Conservation (phyloP, 2,329 filamentous ascomycete species). For the Arthrobotrys pseudoclavata region DNA sequence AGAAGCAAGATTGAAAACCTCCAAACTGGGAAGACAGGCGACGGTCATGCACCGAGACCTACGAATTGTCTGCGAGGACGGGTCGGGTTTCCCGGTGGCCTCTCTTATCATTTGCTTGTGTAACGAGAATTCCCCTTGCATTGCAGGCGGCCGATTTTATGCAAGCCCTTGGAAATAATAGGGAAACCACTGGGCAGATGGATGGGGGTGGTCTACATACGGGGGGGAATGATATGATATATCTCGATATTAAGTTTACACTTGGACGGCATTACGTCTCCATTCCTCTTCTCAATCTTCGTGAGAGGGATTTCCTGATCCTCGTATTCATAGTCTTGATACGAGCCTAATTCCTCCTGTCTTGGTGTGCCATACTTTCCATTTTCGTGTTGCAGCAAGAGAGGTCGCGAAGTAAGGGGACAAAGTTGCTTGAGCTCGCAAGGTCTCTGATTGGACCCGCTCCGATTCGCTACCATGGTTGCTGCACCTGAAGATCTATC, state of each 20-base stretch:
- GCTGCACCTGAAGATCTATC: constrained; percentile 28
- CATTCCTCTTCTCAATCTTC: background rate
- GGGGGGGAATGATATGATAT: constrained; percentile 7
- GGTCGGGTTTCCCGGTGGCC: constrained; percentile 46
- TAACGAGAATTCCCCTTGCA: constrained; percentile 44
- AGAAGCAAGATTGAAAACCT: constrained; percentile 18
- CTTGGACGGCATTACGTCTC: background rate
- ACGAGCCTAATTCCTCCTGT: background rate
- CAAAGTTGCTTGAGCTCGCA: constrained; percentile 5
- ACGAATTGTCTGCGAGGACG: constrained; percentile 12
- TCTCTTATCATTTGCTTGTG: constrained; percentile 31
- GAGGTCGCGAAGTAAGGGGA: constrained; percentile 19
- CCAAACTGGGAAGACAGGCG: constrained; percentile 19
- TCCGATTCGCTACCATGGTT: constrained; percentile 5
- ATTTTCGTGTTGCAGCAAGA: constrained; percentile 50
- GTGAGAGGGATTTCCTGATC: background rate
- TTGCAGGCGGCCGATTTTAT: constrained; percentile 33
- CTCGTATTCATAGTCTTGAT: constrained; percentile 4
- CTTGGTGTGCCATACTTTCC: constrained; percentile 22
- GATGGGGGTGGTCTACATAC: background rate
- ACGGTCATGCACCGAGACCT: constrained; percentile 28
- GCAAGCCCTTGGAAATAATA: background rate
- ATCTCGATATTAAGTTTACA: constrained; percentile 1
- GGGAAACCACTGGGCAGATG: constrained; percentile 2
- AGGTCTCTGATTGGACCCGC: constrained; percentile 25